Evolutionary conservation across 2,329 filamentous ascomycete species (phyloP), one percentile per base, ranked within the genome.

Genomic region (Lasiodiplodia sp.): DNA sequence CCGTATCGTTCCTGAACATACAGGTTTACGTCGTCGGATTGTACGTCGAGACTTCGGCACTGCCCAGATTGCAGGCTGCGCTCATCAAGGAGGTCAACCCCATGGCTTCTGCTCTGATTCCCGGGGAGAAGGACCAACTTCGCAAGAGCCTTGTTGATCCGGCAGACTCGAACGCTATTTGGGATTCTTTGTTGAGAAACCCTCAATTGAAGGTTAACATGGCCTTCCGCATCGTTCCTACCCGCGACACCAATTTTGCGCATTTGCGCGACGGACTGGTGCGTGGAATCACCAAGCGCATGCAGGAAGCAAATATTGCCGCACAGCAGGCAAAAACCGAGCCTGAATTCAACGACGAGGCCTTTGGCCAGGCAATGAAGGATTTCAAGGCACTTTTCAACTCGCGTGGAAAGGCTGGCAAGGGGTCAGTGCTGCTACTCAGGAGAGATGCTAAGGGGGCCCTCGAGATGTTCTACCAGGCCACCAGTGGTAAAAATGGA

Each of bases 21-120:
- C 91, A 97, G 78, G 96, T 99, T 66, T 99, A 99, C 82, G 92
- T 98, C 21, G 92, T 97, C 0, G 96, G 95, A 18, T 88, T 96
- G 74, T 99, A 99, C 82, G 87, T 98, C 31, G 92, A 94, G 31
- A 95, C 91, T 0, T 84, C 90, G 47, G 94, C 97, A 75, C 89
- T 99, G 69, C 89, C 90, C 4, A 85, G 87, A n/a, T 85, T 99
- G 51, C 95, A 98, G 80, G 85, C 87, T 72, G 87, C 89, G 55
- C 86, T 98, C 37, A 87, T 96, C 70, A 90, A 90, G 76, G 89
- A 89, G 71, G 88, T 96, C 74, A 93, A 93, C 76, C 87, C 90
- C 0, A 81, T 89, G 3, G 95, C 94, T 2, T 96, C 93, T 0
- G 93, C 94, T 0, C 86, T 97, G 12, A 92, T 97, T 18, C 86